Percentiles rank a stretch among this genome's conserved stretches.
Conservation (phyloP, 148 eudicot genomes). For the Nepenthes mirabilis region DNA sequence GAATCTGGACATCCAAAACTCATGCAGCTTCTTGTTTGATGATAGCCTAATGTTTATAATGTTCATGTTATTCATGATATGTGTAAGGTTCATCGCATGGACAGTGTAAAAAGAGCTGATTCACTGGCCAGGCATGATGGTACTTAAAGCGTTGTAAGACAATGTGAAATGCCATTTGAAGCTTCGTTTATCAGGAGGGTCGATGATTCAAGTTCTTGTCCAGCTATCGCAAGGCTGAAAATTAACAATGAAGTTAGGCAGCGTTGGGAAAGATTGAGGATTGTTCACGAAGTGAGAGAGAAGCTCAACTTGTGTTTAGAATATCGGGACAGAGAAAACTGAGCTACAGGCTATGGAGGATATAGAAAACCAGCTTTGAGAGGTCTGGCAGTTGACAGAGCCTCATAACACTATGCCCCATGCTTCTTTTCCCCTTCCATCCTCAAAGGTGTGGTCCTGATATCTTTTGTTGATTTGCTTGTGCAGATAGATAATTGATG, state of each 20-base stretch:
- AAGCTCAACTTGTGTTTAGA: conserved; percentile 49
- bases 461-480: neutral
- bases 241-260: conserved; percentile 58
- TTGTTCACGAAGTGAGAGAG: conserved; percentile 63
- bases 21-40: conserved; percentile 1
- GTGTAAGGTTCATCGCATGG: conserved; percentile 11
- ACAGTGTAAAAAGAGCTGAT: neutral
- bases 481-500: too few relatives aligned
- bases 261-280: conserved; percentile 54
- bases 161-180: conserved; percentile 10
- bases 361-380: conserved; percentile 56
- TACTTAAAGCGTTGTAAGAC: conserved; percentile 8
- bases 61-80: conserved; percentile 49
- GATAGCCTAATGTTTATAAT: conserved; percentile 45
- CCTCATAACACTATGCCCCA: conserved; percentile 49
- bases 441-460: conserved; percentile 36
- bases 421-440: conserved; percentile 54
- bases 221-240: conserved; percentile 42
- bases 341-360: conserved; percentile 69
- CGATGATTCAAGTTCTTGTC: conserved; percentile 4
- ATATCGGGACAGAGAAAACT: conserved; percentile 42
- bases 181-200: conserved; percentile 10
- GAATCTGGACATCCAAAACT: conserved; percentile 7
- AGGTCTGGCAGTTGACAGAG: conserved; percentile 47
- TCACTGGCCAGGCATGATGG: conserved; percentile 3